Evolutionary conservation across 2,329 filamentous ascomycete genomes (phyloP).

Genomic region (Fusarium pseudonygamai): DNA sequence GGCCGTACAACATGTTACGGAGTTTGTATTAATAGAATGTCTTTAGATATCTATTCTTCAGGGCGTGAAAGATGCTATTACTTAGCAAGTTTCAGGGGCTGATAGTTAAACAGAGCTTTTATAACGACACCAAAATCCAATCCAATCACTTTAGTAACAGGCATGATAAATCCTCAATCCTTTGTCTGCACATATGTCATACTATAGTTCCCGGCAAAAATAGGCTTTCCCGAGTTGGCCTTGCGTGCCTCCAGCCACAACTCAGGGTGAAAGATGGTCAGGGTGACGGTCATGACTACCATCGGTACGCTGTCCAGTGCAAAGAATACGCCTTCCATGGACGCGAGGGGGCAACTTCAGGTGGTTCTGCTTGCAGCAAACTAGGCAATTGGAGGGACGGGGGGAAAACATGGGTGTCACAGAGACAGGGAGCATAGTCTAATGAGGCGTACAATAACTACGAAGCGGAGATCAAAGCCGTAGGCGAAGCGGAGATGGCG

Average conservation of each 20-base stretch:
- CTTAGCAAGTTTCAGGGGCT: background rate
- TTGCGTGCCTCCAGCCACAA: background rate
- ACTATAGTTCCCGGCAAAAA: background rate
- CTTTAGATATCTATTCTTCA: background rate
- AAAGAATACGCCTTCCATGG: background rate
- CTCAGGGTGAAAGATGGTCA: background rate
- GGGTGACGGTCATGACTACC: background rate
- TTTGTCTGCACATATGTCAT: background rate
- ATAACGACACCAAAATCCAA: fast-evolving
- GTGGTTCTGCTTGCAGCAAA: constrained; percentile 26
- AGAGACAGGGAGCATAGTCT: constrained; percentile 31
- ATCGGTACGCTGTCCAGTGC: background rate
- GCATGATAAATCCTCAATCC: background rate
- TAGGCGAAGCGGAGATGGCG: constrained; percentile 17
- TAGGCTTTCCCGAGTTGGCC: background rate
- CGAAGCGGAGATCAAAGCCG: constrained; percentile 20
- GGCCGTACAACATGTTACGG: fast-evolving
- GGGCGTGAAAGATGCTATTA: background rate
- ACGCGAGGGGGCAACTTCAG: constrained; percentile 11
- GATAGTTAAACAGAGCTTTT: background rate
- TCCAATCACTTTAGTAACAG: background rate
- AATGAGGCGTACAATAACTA: constrained; percentile 18
- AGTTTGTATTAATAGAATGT: background rate
- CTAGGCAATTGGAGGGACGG: constrained; percentile 17
- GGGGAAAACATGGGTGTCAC: constrained; percentile 32